phyloP scores from a whole-genome alignment of 306 rosid genomes.

The Malus sylvestris region DNA sequence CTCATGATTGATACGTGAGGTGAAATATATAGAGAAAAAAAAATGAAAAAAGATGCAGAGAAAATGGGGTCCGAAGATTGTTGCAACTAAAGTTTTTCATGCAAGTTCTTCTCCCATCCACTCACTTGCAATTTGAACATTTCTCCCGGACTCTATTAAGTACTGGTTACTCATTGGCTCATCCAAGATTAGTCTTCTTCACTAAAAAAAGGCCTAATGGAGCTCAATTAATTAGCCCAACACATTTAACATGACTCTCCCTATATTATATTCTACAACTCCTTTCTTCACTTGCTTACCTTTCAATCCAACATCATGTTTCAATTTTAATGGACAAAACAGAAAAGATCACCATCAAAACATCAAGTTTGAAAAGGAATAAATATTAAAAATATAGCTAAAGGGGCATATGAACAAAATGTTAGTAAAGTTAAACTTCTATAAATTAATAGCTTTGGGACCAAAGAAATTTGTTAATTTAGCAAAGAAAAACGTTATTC shows the following conservation, averaged over 20 bases:
- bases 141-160: no score
- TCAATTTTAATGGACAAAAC: background rate
- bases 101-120: background rate
- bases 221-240: background rate
- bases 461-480: no score
- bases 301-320: background rate
- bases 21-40: no score
- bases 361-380: background rate
- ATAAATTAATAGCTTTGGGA: no score
- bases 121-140: background rate
- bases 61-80: background rate
- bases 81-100: background rate
- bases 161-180: background rate
- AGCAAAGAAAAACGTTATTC: no score
- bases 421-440: no score
- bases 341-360: background rate
- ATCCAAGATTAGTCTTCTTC: no score
- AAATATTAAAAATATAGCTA: background rate
- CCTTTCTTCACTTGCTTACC: background rate
- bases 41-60: background rate
- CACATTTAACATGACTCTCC: background rate
- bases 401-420: background rate
- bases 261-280: background rate
- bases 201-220: background rate
- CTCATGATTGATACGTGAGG: no score